Percentiles rank a stretch among this genome's conserved stretches.
phyloP scores from a whole-genome alignment of 129 eudicot species.

The Chrysanthemum seticuspe region DNA sequence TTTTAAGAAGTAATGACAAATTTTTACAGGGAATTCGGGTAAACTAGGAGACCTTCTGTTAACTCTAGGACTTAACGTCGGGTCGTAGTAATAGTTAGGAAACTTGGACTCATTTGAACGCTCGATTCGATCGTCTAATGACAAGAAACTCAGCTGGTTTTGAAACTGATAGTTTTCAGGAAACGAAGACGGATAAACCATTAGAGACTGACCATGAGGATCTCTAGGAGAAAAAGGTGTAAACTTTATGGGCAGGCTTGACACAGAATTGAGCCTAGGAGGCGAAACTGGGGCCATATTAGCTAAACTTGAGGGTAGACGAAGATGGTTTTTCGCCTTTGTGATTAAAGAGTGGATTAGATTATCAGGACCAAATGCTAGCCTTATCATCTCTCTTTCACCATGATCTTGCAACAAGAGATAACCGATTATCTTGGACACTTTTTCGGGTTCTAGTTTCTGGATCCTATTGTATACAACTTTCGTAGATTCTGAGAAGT shows the following conservation, averaged over 20 bases:
- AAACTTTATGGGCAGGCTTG: constrained; percentile 41
- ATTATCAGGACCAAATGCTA: constrained; percentile 54
- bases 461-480: constrained; percentile 42
- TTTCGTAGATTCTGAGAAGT: constrained; percentile 46
- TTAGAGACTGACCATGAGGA: constrained; percentile 29
- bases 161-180: constrained; percentile 45
- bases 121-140: constrained; percentile 47
- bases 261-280: constrained; percentile 20
- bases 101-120: constrained; percentile 26
- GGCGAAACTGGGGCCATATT: constrained; percentile 35
- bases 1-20: constrained; percentile 53
- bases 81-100: constrained; percentile 26
- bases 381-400: constrained; percentile 52
- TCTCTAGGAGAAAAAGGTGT: constrained; percentile 37
- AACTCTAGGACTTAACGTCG: constrained; percentile 40
- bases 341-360: constrained; percentile 34
- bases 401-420: constrained; percentile 50
- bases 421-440: constrained; percentile 52
- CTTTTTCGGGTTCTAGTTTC: constrained; percentile 48
- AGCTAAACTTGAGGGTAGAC: constrained; percentile 28
- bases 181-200: constrained; percentile 31
- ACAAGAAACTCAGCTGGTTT: constrained; percentile 39
- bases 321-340: constrained; percentile 40
- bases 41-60: constrained; percentile 39
- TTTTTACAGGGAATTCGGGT: constrained; percentile 47